Evolutionary conservation across 2,329 filamentous ascomycete genomes (phyloP), one percentile per base, ranked within the genome.

Genomic region (Fusarium brevicatenulatum): DNA sequence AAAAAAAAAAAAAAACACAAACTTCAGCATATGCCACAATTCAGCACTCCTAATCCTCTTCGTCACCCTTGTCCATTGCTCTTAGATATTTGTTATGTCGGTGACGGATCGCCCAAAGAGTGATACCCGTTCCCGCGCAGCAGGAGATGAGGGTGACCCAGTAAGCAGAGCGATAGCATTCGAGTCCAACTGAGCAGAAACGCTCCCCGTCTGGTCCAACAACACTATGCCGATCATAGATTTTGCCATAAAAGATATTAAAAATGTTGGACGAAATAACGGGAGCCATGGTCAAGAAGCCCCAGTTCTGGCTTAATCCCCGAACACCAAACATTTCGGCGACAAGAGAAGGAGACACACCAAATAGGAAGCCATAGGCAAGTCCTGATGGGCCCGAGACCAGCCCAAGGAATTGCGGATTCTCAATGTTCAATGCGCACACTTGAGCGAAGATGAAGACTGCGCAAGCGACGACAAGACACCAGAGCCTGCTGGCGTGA

Each of bases 291-390:
- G 94, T 98, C 91, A 99, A 97, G 76, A 93, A 92, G 19, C 96
- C 96, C 95, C 96, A 99, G 79, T 98, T 99, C 79, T 97, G 94
- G 62, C 92, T 95, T 52, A 99, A 86, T 4, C 95, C 95, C 68
- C 92, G 89, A 32, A 98, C 92, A 12, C 96, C 96, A 80, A 99
- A 99, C 1, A 92, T 92, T 80, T 98, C 95, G 11, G 95, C 94
- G 15, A 93, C 89, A 23, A 98, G 90, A 18, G 95, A 95, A 1
- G 96, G 96, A 81, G 93, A 97, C 25, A 97, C 95, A 39, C 96
- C 96, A 75, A 98, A 98, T 1, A 98, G 87, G 73, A 97, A 94
- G 5, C 96, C 96, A 80, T 99, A 99, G 4, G 91, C 95, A 2
- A 98, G 85, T 1, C 96, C 96, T 1, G 93, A 97, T 28, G 97